These are phyloP conservation scores for Xylaria digitata DNA, from an alignment of 2,329 filamentous ascomycete genomes.

Conservation along the genomic window DNA sequence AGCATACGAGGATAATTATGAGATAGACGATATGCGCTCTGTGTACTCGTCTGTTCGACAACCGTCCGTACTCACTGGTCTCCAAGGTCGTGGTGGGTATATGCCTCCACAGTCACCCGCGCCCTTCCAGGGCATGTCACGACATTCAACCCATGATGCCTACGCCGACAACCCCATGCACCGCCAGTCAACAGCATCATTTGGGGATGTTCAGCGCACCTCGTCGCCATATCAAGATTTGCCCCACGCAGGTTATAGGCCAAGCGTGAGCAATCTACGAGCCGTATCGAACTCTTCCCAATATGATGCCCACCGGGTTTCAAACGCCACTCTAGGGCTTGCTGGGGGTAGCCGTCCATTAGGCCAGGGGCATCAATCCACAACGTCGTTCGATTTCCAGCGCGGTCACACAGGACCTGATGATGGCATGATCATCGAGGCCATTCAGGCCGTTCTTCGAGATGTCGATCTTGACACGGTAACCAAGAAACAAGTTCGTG, in stretches of 20 bases:
- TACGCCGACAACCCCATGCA: constrained; percentile 65
- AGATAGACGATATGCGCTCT: constrained; percentile 98
- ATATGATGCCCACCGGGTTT: constrained; percentile 54
- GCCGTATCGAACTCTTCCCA: constrained; percentile 61
- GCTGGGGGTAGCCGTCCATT: constrained; percentile 61
- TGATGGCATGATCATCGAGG: constrained; percentile 83
- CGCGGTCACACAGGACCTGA: constrained; percentile 72
- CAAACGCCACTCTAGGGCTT: constrained; percentile 62
- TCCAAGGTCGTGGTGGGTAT: constrained; percentile 76
- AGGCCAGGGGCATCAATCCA: constrained; percentile 61
- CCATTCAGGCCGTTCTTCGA: constrained; percentile 81
- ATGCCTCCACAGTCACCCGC: constrained; percentile 87
- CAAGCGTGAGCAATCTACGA: constrained; percentile 72
- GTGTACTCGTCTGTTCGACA: constrained; percentile 92
- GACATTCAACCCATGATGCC: constrained; percentile 57
- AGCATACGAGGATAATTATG: constrained; percentile 81
- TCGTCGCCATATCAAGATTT: constrained; percentile 70
- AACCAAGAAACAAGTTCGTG: constrained; percentile 96
- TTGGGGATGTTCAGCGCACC: constrained; percentile 64
- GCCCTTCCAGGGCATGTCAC: constrained; percentile 67
- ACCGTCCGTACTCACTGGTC: constrained; percentile 88
- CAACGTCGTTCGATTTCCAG: constrained; percentile 70
- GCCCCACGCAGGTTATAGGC: constrained; percentile 59
- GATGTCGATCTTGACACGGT: constrained; percentile 97
- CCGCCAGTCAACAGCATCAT: constrained; percentile 79